Evolutionary conservation across 257 asterid species (phyloP), one percentile per base, ranked within the genome.

Genomic region (Solanum chiquidenum): DNA sequence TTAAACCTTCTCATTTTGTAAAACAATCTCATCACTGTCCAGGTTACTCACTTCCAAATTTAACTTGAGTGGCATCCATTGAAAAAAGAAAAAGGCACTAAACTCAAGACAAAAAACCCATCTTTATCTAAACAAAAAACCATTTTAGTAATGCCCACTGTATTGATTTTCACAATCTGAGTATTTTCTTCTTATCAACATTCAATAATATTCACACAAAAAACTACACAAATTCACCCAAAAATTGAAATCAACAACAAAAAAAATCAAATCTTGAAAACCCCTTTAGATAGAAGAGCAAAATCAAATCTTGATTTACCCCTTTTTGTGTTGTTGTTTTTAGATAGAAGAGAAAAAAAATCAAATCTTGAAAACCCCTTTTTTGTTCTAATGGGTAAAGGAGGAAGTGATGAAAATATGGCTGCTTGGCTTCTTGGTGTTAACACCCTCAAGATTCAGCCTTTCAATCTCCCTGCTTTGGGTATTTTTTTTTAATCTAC

Each of bases 361-460:
- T 42, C 37, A 77, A 75, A 25, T 42, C 62, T 77, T 77, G 33
- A 23, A 12, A n/a, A 3, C 58, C 52, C n/a, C 1, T 12, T 74
- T 71, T 74, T 10, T 74, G 85, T 66, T 44, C 60, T 90, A 46
- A 95, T 95, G 98, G 98, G 96, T 23, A 94, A 94, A 87, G 98
- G 96, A 12, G 96, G 97, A 69, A 91, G 86, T 82, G 93, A 91
- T 87, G 98, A 91, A 88, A 97, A 95, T 90, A 94, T 95, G 98
- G 99, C 98, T 62, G 98, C 99, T 89, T 97, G 99, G 98, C 99
- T 96, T 87, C 90, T 96, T 52, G 98, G 97, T 38, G 92, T 93
- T 76, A 91, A 95, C 90, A 92, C 92, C 60, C 93, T 96, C 91
- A 94, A 94, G 92, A 94, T 96, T 91, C 98, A 87, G 62, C 98